Evolutionary conservation across 768 basidiomycete genomes (phyloP), one percentile per base, ranked within the genome.

Genomic region (Podaxis sp.): DNA sequence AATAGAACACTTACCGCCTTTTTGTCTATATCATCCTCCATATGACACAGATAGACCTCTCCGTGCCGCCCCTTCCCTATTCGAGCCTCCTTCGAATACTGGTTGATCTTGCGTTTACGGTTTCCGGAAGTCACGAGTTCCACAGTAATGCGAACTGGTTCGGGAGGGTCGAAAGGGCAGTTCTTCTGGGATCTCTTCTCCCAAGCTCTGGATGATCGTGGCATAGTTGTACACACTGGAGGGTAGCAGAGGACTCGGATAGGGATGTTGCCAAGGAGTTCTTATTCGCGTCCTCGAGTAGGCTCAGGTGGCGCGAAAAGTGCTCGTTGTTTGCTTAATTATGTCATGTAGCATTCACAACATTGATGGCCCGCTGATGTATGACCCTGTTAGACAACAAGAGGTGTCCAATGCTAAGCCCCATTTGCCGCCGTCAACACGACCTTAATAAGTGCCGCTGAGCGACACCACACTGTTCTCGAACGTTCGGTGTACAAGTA

Each of bases 41-140:
- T 73, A 22, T 88, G 87, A 69, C 86, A 86, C n/a, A 93, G 86
- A 44, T 93, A 87, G 60, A 87, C 85, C 66, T 85, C 80, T 28
- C 88, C 84, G 67, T 92, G 84, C 52, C 74, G 74, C 22, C 79
- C 78, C 52, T 74, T 77, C 4, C 77, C 79, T 57, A 79, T 73
- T 59, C 71, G 75, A 22, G 70, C 70, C 36, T 72, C 71, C 60
- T 74, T 69, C 46, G 84, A 75, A 74, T 95, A 96, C 74, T 96
- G 92, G 76, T 95, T 96, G 63, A 80, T 68, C 69, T 70, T 66
- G 64, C 74, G 70, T 67, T 74, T 68, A 63, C 76, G 72, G 70
- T 73, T 68, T 7, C 68, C 66, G 0, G 68, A 52, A 67, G 70
- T 67, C 67, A 74, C 65, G 64, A 78, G 64, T 68, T 65, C 69